These are phyloP conservation scores for Fusarium foetens DNA, from an alignment of 2,329 filamentous ascomycete genomes.

Conservation along the genomic window DNA sequence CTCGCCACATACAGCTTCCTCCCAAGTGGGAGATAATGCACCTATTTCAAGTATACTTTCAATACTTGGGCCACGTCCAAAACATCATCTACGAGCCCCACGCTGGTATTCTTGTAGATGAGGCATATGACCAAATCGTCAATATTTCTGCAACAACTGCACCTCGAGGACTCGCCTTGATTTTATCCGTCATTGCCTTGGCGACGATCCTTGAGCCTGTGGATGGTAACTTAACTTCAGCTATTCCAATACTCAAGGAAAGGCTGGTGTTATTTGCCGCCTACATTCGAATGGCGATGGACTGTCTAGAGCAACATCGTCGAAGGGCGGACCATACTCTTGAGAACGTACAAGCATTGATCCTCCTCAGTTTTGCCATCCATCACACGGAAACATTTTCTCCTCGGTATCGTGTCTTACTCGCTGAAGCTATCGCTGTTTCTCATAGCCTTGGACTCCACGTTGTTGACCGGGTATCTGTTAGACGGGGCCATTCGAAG, in stretches of 20 bases:
- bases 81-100: background rate
- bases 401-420: background rate
- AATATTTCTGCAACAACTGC: background rate
- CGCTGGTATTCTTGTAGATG: rapidly evolving
- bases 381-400: background rate
- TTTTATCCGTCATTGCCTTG: background rate
- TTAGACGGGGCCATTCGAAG: rapidly evolving
- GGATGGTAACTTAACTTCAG: background rate
- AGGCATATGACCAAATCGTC: background rate
- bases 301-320: background rate
- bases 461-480: background rate
- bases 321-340: background rate
- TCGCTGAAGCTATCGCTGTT: background rate
- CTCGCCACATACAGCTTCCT: background rate
- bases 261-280: rapidly evolving
- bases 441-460: background rate
- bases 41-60: background rate
- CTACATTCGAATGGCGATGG: background rate
- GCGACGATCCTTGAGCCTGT: background rate
- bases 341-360: background rate
- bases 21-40: background rate
- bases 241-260: background rate
- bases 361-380: background rate
- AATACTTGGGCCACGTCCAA: background rate
- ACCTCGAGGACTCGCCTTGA: background rate